Conservation (phyloP, 228 moss, liverwort and hornwort genomes). For the Sphagnum fallax region DNA sequence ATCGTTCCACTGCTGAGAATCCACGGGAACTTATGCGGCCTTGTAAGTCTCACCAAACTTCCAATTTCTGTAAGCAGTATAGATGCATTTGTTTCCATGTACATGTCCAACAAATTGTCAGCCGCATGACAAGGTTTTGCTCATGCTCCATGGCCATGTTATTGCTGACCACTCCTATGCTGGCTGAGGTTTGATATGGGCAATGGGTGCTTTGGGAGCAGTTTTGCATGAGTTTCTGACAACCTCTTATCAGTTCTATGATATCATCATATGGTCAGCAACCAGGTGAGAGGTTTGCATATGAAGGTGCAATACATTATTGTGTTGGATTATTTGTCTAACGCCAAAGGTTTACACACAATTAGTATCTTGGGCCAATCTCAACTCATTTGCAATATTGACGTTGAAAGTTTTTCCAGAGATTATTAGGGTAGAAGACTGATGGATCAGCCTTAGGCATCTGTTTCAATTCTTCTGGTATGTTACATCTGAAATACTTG, state of each 20-base stretch:
- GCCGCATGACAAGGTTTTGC: too few species aligned
- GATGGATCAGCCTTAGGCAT: not conserved
- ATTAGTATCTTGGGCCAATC: too few species aligned
- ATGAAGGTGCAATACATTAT: not conserved
- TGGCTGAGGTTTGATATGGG: not conserved
- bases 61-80: not conserved
- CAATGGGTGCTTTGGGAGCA: conserved; percentile 16
- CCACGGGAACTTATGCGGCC: conserved; percentile 97
- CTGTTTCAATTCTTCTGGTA: not conserved
- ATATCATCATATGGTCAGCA: conserved; percentile 99
- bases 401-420: too few species aligned
- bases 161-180: too few species aligned
- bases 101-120: too few species aligned
- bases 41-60: conserved; percentile 32
- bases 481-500: too few species aligned
- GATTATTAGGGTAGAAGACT: too few species aligned
- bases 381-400: too few species aligned
- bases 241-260: conserved; percentile 78
- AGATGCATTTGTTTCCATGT: not conserved
- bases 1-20: conserved; percentile 92
- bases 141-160: too few species aligned
- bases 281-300: conserved; percentile 60
- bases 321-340: too few species aligned
- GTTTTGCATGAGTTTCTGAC: conserved; percentile 96
- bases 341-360: too few species aligned